Evolutionary conservation across 1,284 basidiomycete genomes (phyloP).

Genomic region (Melampsora abietis-canadensis): DNA sequence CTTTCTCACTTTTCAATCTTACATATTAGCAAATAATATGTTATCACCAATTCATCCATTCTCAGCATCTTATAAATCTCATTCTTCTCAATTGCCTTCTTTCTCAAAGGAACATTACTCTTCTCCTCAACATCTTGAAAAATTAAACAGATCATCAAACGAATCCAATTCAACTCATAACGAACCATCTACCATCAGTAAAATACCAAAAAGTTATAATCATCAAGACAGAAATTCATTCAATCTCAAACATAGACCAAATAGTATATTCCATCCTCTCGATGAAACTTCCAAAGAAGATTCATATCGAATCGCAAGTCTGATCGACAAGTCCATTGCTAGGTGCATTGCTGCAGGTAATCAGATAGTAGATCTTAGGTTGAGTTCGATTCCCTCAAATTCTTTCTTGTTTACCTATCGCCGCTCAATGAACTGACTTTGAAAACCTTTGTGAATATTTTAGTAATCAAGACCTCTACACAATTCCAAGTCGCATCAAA

Average conservation of each 20-base stretch:
- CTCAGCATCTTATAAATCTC: conserved; percentile 9
- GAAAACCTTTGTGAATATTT: not conserved
- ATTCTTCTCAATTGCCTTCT: not conserved
- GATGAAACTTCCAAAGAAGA: too few relatives aligned
- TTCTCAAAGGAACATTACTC: not conserved
- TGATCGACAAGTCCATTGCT: not conserved
- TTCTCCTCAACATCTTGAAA: not conserved
- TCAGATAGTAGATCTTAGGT: not conserved
- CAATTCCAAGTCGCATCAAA: not conserved
- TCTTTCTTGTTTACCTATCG: not conserved
- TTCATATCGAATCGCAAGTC: not conserved
- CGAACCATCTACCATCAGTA: not conserved
- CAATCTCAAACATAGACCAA: not conserved
- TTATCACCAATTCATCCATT: not conserved
- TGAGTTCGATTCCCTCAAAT: not conserved
- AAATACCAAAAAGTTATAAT: not conserved
- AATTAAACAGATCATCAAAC: not conserved
- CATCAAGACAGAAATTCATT: too few relatives aligned
- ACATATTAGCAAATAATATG: not conserved
- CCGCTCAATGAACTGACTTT: not conserved
- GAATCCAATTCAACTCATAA: not conserved
- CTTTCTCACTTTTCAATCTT: not conserved
- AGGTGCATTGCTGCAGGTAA: too few relatives aligned
- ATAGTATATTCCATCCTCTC: not conserved
- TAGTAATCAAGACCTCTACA: not conserved